Percentiles rank a stretch among this genome's conserved stretches.
Conservation (phyloP, 805 yeast species). For the Saturnispora halmiae region DNA sequence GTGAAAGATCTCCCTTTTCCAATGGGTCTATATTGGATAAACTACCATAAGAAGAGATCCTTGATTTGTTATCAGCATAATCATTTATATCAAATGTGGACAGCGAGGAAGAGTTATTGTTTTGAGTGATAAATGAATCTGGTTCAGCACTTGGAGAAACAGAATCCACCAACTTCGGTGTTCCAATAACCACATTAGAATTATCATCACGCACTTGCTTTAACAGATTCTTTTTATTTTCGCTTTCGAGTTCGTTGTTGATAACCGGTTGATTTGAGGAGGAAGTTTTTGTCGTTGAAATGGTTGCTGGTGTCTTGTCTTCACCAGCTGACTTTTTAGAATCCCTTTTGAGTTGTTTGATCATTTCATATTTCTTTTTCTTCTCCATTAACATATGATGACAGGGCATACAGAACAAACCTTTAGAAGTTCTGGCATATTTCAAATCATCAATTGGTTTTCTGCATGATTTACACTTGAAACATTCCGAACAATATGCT, state of each 20-base stretch:
- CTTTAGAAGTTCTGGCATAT: slow-evolving; percentile 89
- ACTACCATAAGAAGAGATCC: neutral
- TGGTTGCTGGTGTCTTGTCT: neutral
- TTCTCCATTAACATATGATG: slow-evolving; percentile 75
- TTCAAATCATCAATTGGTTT: slow-evolving; percentile 76
- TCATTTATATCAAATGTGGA: slow-evolving; percentile 14
- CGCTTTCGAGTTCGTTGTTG: too few species aligned
- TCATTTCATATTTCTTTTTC: slow-evolving; percentile 54
- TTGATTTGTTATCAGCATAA: slow-evolving; percentile 8
- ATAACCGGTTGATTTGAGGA: too few species aligned
- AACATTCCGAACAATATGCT: slow-evolving; percentile 87
- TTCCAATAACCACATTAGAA: neutral
- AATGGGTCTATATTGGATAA: neutral
- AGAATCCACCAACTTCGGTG: neutral
- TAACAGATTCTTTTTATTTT: slow-evolving; percentile 18
- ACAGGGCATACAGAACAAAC: slow-evolving; percentile 86
- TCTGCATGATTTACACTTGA: slow-evolving; percentile 82
- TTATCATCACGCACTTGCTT: slow-evolving; percentile 3
- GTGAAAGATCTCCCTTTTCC: too few species aligned
- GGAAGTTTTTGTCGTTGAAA: too few species aligned
- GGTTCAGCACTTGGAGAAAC: neutral
- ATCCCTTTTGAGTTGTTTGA: slow-evolving; percentile 28
- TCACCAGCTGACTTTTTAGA: slow-evolving; percentile 7
- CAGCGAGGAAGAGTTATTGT: slow-evolving; percentile 6
- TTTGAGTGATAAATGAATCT: neutral